Conservation (phyloP, 2,329 filamentous ascomycete species). For the Bipolaris sorokiniana region DNA sequence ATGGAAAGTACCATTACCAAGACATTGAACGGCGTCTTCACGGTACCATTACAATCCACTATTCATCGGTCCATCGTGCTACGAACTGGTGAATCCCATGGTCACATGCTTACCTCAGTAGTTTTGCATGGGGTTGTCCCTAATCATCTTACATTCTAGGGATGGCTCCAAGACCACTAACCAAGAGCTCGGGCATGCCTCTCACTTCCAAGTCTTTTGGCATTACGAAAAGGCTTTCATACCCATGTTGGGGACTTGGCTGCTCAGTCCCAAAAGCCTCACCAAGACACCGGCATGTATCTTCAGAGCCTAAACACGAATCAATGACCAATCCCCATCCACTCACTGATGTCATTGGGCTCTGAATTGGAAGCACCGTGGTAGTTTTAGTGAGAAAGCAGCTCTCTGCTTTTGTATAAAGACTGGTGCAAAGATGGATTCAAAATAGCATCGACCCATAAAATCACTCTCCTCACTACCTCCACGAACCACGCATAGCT, state of each 20-base stretch:
- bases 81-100: background rate
- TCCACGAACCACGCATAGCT: background rate
- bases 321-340: conserved; percentile 2
- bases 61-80: conserved; percentile 5
- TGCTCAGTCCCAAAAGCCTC: conserved; percentile 2
- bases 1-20: conserved; percentile 15
- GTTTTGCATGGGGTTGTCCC: conserved; percentile 1
- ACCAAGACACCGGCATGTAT: conserved; percentile 17
- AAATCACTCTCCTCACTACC: background rate
- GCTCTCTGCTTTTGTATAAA: conserved; percentile 30
- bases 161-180: conserved; percentile 13
- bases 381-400: conserved; percentile 3
- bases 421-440: background rate
- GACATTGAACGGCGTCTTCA: conserved; percentile 8
- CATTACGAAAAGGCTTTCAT: conserved; percentile 11
- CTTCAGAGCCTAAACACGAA: conserved; percentile 22
- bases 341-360: conserved; percentile 27
- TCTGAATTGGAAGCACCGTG: conserved; percentile 1
- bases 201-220: conserved; percentile 1
- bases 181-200: background rate
- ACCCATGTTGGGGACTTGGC: conserved; percentile 25
- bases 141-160: conserved; percentile 2
- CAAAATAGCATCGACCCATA: conserved; percentile 11
- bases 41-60: background rate
- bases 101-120: background rate